Evolutionary conservation across 805 yeast species (phyloP).

Genomic region (Candida pini): DNA sequence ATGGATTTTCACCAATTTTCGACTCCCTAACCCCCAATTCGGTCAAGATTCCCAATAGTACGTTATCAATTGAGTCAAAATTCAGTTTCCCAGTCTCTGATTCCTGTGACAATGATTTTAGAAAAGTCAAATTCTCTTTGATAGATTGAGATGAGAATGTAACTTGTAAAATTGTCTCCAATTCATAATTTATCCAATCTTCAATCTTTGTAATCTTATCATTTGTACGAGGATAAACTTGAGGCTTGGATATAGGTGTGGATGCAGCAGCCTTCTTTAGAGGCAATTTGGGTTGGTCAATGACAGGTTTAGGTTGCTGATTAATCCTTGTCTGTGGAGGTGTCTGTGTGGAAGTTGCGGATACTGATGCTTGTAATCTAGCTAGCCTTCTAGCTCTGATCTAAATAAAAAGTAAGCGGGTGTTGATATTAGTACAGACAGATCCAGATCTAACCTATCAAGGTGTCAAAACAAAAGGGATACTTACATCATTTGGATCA

Average conservation of each 20-base stretch:
- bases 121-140: slow-evolving; percentile 7
- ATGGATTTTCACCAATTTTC: slow-evolving; percentile 26
- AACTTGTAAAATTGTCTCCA: slow-evolving; percentile 34
- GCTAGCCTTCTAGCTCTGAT: slow-evolving; percentile 47
- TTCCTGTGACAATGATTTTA: slow-evolving; percentile 24
- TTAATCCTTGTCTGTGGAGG: too few relatives aligned
- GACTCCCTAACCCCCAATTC: slow-evolving; percentile 41
- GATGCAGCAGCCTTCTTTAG: slow-evolving; percentile 1
- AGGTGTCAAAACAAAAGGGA: too few relatives aligned
- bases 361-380: slow-evolving; percentile 27
- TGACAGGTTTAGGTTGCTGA: too few relatives aligned
- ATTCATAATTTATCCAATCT: slow-evolving; percentile 36
- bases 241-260: too few relatives aligned
- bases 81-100: slow-evolving; percentile 16
- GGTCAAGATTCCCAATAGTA: slow-evolving; percentile 50
- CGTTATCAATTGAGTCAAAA: slow-evolving; percentile 39
- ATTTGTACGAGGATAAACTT: too few relatives aligned
- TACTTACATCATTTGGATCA: slow-evolving; percentile 16
- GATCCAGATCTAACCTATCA: too few relatives aligned
- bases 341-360: slow-evolving; percentile 2
- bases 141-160: slow-evolving; percentile 26
- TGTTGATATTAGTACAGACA: too few relatives aligned
- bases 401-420: slow-evolving; percentile 12
- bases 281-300: slow-evolving; percentile 7
- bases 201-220: slow-evolving; percentile 21